phyloP scores from a whole-genome alignment of 2,329 filamentous ascomycete species.

The Graphiopsis chlorocephala region DNA sequence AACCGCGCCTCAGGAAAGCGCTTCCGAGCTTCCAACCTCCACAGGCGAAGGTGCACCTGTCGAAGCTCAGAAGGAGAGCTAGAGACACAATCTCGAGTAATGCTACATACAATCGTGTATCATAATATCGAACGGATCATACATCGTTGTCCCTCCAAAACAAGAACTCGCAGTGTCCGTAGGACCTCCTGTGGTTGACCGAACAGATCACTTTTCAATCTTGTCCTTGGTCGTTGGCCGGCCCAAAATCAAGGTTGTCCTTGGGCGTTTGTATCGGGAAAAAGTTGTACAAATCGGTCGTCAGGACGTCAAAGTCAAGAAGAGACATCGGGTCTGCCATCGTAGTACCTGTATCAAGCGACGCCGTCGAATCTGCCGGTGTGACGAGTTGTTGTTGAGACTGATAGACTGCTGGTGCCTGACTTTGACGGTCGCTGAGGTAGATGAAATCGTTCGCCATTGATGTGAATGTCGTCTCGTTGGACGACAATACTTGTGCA shows the following conservation, averaged over 20 bases:
- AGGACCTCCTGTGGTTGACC: no score
- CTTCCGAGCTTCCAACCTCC: not conserved
- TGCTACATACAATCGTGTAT: not conserved
- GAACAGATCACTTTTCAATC: not conserved
- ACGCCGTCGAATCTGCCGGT: not conserved
- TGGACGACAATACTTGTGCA: not conserved
- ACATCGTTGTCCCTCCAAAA: not conserved
- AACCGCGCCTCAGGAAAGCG: not conserved
- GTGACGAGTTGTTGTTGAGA: not conserved
- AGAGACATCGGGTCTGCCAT: conserved; percentile 17
- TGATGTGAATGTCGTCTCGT: not conserved
- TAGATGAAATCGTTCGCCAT: conserved; percentile 17
- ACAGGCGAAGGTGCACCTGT: not conserved
- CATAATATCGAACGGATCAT: not conserved
- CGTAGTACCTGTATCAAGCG: not conserved
- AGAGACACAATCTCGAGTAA: not conserved
- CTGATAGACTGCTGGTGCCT: not conserved
- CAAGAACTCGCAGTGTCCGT: not conserved
- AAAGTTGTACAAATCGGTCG: conserved; percentile 32
- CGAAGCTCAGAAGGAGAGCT: not conserved
- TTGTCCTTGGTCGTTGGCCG: not conserved
- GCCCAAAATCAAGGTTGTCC: not conserved
- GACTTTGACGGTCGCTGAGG: conserved; percentile 1
- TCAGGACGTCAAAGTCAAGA: conserved; percentile 30
- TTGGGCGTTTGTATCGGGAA: conserved; percentile 32